phyloP scores from a whole-genome alignment of 139 green algal genomes.

The Tetraselmis striata region DNA sequence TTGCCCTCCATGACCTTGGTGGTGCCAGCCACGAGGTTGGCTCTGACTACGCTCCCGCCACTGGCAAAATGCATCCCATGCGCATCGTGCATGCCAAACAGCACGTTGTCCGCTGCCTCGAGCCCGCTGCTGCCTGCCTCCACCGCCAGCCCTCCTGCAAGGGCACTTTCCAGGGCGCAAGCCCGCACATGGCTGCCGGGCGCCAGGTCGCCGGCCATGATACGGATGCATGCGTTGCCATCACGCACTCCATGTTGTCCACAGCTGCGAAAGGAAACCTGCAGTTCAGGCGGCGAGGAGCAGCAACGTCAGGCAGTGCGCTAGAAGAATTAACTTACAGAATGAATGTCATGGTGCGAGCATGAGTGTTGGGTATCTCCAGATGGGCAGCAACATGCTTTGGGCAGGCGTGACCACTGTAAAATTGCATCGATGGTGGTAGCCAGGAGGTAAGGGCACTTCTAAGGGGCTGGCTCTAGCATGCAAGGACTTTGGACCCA shows the following conservation, averaged over 20 bases:
- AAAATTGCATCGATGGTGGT: too few relatives aligned
- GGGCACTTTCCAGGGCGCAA: neutral
- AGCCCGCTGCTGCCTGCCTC: neutral
- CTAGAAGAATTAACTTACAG: too few relatives aligned
- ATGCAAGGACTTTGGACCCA: too few relatives aligned
- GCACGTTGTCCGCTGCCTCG: conserved; percentile 1
- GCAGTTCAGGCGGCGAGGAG: too few relatives aligned
- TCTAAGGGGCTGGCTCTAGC: too few relatives aligned
- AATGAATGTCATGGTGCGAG: too few relatives aligned
- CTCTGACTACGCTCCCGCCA: neutral
- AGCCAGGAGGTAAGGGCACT: too few relatives aligned
- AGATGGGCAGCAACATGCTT: too few relatives aligned
- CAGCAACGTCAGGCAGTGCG: too few relatives aligned
- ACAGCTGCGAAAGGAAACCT: neutral
- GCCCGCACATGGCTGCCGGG: neutral
- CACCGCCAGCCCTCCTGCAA: neutral
- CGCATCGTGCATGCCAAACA: neutral
- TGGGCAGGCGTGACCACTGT: too few relatives aligned
- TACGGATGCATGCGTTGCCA: neutral
- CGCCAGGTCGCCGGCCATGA: neutral
- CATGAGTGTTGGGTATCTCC: too few relatives aligned
- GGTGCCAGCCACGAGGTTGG: conserved; percentile 5
- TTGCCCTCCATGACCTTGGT: conserved; percentile 10
- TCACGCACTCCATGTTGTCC: neutral
- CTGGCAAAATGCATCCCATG: neutral